Percentiles rank a stretch among this genome's conserved stretches.
These are phyloP conservation scores for Penium margaritaceum DNA, from an alignment of 139 green algal species.

Conservation along the genomic window DNA sequence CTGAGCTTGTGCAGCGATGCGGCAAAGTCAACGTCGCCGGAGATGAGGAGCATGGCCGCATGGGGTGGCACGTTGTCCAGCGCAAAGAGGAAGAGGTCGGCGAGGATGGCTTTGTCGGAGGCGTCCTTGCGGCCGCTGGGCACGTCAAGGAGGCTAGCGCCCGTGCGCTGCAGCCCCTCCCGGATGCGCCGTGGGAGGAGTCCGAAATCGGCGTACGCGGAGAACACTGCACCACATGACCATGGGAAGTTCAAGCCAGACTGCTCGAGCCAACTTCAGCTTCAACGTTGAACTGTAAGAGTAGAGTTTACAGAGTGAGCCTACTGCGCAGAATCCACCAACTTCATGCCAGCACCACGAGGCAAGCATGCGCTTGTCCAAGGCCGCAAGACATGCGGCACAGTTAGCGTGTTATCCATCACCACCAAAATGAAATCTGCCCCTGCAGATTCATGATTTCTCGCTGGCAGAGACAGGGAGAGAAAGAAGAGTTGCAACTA, in stretches of 20 bases:
- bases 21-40: slow-evolving; percentile 42
- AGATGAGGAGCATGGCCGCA: slow-evolving; percentile 37
- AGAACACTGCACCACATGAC: slow-evolving; percentile 18
- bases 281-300: too few species aligned
- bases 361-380: too few species aligned
- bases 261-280: too few species aligned
- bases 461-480: too few species aligned
- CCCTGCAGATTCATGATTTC: too few species aligned
- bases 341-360: too few species aligned
- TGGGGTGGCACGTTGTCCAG: slow-evolving; percentile 36
- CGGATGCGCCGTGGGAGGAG: slow-evolving; percentile 19
- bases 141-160: slow-evolving; percentile 38
- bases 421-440: too few species aligned
- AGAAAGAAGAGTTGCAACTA: too few species aligned
- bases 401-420: too few species aligned
- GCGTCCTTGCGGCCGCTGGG: slow-evolving; percentile 37
- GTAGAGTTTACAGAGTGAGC: too few species aligned
- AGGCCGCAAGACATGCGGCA: too few species aligned
- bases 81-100: slow-evolving; percentile 44
- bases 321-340: too few species aligned
- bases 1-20: slow-evolving; percentile 38
- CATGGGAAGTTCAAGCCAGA: background rate
- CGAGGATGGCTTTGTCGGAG: slow-evolving; percentile 44
- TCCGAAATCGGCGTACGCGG: slow-evolving; percentile 42
- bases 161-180: slow-evolving; percentile 32